Evolutionary conservation across 2,329 filamentous ascomycete species (phyloP).

Genomic region (Thielaviopsis cerberus): DNA sequence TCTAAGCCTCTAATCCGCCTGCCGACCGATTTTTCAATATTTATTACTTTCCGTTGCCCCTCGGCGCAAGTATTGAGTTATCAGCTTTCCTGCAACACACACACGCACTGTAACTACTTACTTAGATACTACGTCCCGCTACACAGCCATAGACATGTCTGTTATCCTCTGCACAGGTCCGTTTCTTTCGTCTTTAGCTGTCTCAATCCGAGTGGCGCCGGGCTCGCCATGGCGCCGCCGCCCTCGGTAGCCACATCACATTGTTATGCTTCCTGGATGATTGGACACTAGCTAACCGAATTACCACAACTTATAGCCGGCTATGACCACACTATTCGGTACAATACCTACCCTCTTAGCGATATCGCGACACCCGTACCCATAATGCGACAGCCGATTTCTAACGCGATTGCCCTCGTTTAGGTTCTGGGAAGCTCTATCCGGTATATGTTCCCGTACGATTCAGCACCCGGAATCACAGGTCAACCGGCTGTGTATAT

Average conservation of each 20-base stretch:
- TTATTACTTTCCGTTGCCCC: not conserved
- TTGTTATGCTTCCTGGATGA: not conserved
- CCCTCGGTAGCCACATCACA: not conserved
- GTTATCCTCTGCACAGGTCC: constrained; percentile 45
- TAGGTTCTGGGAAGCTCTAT: constrained; percentile 96
- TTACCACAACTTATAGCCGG: constrained; percentile 25
- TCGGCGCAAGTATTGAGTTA: not conserved
- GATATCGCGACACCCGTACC: not conserved
- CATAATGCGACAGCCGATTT: not conserved
- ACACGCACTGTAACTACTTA: not conserved
- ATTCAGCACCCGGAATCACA: constrained; percentile 97
- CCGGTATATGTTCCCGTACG: constrained; percentile 90
- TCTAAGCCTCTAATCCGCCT: not conserved
- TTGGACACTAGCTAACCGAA: not conserved
- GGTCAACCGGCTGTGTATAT: constrained; percentile 95
- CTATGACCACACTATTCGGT: constrained; percentile 46
- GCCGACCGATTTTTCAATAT: not conserved
- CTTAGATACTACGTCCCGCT: not conserved
- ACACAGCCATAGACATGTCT: constrained; percentile 26
- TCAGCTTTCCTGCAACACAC: not conserved
- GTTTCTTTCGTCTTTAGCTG: constrained; percentile 12
- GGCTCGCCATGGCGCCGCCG: not conserved
- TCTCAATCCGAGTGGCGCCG: not conserved
- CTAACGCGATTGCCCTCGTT: not conserved
- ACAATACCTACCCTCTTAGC: constrained; percentile 10